These are phyloP conservation scores for Malassezia obtusa DNA, from an alignment of 1,284 basidiomycete species.

Conservation along the genomic window DNA sequence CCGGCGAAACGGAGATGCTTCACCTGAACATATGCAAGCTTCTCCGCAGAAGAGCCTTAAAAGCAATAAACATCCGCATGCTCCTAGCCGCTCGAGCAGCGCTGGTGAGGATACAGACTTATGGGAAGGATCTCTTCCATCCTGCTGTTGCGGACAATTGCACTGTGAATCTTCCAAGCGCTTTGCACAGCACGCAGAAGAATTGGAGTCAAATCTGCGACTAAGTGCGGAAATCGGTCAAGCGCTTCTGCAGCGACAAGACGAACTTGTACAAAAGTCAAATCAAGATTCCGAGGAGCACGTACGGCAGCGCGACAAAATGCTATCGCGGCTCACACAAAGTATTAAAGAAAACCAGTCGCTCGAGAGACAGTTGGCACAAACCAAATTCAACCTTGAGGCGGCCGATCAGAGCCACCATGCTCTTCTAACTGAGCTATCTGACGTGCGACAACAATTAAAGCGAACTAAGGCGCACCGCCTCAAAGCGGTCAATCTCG, in stretches of 20 bases:
- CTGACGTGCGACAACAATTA: constrained; percentile 63
- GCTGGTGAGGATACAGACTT: background rate
- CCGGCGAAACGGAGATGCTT: background rate
- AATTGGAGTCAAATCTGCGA: constrained; percentile 41
- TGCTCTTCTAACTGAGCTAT: constrained; percentile 63
- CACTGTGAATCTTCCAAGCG: constrained; percentile 32
- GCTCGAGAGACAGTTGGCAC: constrained; percentile 61
- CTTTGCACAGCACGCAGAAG: constrained; percentile 37
- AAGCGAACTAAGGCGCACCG: constrained; percentile 25
- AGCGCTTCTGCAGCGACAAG: constrained; percentile 73
- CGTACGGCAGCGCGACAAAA: constrained; percentile 31
- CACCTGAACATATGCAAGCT: no score
- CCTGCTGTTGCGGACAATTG: constrained; percentile 36
- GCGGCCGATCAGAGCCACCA: constrained; percentile 70
- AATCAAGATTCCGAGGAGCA: constrained; percentile 45
- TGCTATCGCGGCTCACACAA: constrained; percentile 31
- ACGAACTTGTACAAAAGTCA: constrained; percentile 63
- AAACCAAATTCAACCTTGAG: constrained; percentile 71
- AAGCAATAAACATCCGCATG: constrained; percentile 9
- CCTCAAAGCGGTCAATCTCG: constrained; percentile 53
- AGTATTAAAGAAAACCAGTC: constrained; percentile 30
- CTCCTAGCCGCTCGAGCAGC: background rate
- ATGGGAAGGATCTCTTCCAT: background rate
- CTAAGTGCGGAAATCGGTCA: constrained; percentile 68
- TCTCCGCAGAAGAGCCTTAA: constrained; percentile 9